Evolutionary conservation across 2,329 filamentous ascomycete genomes (phyloP).

Genomic region (Diplodia intermedia): DNA sequence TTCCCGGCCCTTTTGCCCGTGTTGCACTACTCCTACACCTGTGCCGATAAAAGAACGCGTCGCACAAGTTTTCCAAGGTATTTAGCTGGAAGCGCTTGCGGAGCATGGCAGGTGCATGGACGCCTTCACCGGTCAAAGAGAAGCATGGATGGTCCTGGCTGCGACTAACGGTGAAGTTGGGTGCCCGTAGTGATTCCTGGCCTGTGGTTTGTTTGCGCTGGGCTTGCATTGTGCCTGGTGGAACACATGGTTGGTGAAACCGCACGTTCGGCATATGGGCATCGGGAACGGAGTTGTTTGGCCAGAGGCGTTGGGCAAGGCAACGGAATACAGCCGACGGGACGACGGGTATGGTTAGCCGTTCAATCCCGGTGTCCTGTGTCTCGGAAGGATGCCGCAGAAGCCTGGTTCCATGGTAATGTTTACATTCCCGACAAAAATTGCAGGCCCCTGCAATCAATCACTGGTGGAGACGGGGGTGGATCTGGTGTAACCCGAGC

Average conservation of each 20-base stretch:
- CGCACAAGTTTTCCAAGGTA: not conserved
- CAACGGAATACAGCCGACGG: slow-evolving; percentile 19
- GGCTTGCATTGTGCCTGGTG: slow-evolving; percentile 1
- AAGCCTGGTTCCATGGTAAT: slow-evolving; percentile 18
- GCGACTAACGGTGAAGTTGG: not conserved
- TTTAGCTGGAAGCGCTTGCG: slow-evolving; percentile 2
- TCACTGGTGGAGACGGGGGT: slow-evolving; percentile 15
- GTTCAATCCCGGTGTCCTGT: slow-evolving; percentile 23
- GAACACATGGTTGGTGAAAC: not conserved
- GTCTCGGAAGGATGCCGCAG: slow-evolving; percentile 21
- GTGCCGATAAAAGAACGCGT: slow-evolving; percentile 4
- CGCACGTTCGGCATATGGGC: slow-evolving; percentile 7
- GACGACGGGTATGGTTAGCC: not conserved
- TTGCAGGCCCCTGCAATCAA: slow-evolving; percentile 11
- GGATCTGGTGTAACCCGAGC: slow-evolving; percentile 11
- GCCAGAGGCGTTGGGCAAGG: not conserved
- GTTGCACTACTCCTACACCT: not conserved
- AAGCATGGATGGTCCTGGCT: slow-evolving; percentile 4
- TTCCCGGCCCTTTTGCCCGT: not conserved
- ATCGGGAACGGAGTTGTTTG: slow-evolving; percentile 4
- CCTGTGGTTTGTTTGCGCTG: not conserved
- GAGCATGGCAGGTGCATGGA: not conserved
- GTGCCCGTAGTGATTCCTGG: slow-evolving; percentile 1
- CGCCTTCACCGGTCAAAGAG: not conserved
- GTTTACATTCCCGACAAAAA: slow-evolving; percentile 13